These are phyloP conservation scores for Parastagonospora avenae DNA, from an alignment of 2,329 filamentous ascomycete species.

Conservation along the genomic window DNA sequence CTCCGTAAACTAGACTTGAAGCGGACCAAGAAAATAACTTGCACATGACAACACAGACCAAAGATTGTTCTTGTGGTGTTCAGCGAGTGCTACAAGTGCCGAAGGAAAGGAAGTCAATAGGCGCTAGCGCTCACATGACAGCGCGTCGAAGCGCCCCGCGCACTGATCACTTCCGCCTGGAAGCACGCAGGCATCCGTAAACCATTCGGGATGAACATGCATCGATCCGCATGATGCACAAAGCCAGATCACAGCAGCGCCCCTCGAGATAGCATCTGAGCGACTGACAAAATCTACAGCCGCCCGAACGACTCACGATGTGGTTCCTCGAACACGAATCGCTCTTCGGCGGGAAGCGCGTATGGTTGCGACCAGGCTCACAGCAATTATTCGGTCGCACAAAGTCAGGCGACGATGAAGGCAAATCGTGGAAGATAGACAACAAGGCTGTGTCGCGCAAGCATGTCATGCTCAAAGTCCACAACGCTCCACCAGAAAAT, in stretches of 20 bases:
- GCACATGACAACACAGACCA: too few species aligned
- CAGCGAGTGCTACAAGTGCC: neutral
- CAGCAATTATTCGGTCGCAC: slow-evolving; percentile 86
- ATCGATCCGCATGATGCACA: neutral
- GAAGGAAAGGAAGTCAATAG: neutral
- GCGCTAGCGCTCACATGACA: slow-evolving; percentile 5
- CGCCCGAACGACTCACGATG: slow-evolving; percentile 44
- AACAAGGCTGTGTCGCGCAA: slow-evolving; percentile 87
- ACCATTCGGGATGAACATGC: neutral
- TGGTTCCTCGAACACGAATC: slow-evolving; percentile 62
- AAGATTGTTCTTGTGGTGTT: too few species aligned
- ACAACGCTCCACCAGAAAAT: slow-evolving; percentile 66
- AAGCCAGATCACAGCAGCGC: neutral
- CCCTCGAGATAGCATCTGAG: neutral
- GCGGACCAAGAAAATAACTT: too few species aligned
- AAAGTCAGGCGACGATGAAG: slow-evolving; percentile 59
- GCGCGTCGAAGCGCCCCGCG: slow-evolving; percentile 5
- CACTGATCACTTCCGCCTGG: slow-evolving; percentile 8
- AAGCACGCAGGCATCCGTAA: slow-evolving; percentile 1
- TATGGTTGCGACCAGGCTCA: slow-evolving; percentile 87
- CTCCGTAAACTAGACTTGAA: too few species aligned
- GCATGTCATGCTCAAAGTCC: slow-evolving; percentile 80
- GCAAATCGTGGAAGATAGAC: slow-evolving; percentile 63
- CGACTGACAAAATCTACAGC: neutral
- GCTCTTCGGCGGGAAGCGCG: slow-evolving; percentile 64